phyloP scores from a whole-genome alignment of 495 filamentous ascomycete genomes.

The Penicillium longicatenatum region DNA sequence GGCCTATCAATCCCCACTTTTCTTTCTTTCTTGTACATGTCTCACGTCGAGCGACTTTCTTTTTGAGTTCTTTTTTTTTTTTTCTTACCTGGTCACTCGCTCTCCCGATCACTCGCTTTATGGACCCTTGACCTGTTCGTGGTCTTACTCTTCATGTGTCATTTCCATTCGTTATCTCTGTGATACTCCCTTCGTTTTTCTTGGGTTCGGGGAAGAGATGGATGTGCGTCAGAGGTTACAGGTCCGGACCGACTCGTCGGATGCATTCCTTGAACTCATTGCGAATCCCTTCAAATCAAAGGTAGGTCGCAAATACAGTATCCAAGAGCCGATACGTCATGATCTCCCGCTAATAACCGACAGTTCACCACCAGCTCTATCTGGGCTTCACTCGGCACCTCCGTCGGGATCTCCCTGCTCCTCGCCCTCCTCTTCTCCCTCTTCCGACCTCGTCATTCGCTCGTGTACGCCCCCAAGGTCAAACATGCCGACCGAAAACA shows the following conservation, averaged over 20 bases:
- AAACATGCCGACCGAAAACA: conserved; percentile 92
- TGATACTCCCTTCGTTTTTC: conserved; percentile 17
- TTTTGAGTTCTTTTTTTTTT: not conserved
- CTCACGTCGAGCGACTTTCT: not conserved
- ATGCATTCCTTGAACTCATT: conserved; percentile 50
- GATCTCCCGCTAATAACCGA: conserved; percentile 11
- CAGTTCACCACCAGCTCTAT: conserved; percentile 67
- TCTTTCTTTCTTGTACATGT: conserved; percentile 8
- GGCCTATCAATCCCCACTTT: conserved; percentile 4
- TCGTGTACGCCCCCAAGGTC: conserved; percentile 92
- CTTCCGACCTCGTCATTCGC: conserved; percentile 82
- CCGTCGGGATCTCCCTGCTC: conserved; percentile 69
- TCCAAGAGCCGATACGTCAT: not conserved
- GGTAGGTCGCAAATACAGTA: conserved; percentile 24
- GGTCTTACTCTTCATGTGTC: conserved; percentile 1
- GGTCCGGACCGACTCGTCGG: conserved; percentile 22
- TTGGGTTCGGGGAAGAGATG: conserved; percentile 27
- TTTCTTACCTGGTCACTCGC: not conserved
- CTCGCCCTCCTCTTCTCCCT: conserved; percentile 83
- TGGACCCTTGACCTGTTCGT: conserved; percentile 5
- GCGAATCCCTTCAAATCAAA: conserved; percentile 49
- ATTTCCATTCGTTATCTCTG: conserved; percentile 1
- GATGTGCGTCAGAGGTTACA: conserved; percentile 32
- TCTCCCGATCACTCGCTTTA: not conserved
- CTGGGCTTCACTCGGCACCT: conserved; percentile 78